phyloP scores from a whole-genome alignment of 75 land plant genomes.

The Sequoiadendron giganteum region DNA sequence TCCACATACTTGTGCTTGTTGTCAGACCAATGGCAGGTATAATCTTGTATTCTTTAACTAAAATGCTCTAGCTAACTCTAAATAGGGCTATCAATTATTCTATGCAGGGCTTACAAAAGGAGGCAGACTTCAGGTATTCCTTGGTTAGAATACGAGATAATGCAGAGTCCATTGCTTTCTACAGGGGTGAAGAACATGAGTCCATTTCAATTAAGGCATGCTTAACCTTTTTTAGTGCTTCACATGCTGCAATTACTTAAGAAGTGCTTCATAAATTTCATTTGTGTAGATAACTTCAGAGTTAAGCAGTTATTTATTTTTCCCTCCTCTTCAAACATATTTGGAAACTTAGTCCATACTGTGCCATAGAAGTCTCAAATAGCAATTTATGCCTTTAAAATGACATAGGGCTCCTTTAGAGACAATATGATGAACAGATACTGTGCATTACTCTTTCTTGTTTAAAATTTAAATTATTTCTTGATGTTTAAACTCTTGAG shows the following conservation, averaged over 20 bases:
- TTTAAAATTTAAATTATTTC: not conserved
- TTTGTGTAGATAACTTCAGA: not conserved
- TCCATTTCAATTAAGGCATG: constrained; percentile 35
- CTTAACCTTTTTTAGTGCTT: not conserved
- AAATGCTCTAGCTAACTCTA: not conserved
- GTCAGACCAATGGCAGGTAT: not conserved
- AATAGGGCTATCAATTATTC: not conserved
- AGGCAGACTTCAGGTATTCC: constrained; percentile 53
- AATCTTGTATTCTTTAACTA: not conserved
- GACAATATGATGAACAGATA: not conserved
- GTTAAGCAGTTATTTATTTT: not conserved
- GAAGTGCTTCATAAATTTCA: not conserved
- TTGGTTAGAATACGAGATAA: constrained; percentile 53
- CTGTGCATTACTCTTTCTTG: not conserved
- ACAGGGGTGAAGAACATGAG: constrained; percentile 49
- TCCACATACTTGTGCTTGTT: not conserved
- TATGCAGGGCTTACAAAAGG: constrained; percentile 44
- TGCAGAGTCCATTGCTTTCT: constrained; percentile 53
- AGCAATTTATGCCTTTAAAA: not conserved
- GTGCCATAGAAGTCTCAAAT: not conserved
- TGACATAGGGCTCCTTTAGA: not conserved
- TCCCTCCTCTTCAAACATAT: not conserved
- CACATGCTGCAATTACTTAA: not conserved
- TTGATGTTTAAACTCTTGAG: constrained; percentile 5
- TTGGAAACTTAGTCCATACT: not conserved